Percentiles rank a stretch among this genome's conserved stretches.
These are phyloP conservation scores for Tricholoma matsutake DNA, from an alignment of 768 basidiomycete genomes.

Conservation along the genomic window DNA sequence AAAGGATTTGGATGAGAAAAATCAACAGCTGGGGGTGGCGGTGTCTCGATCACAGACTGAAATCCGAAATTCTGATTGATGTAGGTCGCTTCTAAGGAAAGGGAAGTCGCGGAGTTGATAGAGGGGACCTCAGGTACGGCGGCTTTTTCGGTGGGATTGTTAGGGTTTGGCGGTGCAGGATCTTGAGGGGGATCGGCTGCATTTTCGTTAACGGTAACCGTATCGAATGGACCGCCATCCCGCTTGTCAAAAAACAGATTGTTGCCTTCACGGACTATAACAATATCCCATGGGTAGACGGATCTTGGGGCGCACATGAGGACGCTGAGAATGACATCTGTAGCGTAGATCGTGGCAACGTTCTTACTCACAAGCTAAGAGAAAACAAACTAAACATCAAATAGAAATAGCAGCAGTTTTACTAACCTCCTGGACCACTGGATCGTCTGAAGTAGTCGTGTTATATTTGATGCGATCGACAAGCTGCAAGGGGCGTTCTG, in stretches of 20 bases:
- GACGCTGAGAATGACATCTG: conserved; percentile 91
- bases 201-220: conserved; percentile 98
- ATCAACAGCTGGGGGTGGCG: conserved; percentile 61
- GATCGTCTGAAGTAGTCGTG: conserved; percentile 96
- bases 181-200: conserved; percentile 92
- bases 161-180: conserved; percentile 71
- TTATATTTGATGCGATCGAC: conserved; percentile 97
- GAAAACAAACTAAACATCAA: conserved; percentile 7
- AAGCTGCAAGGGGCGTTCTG: conserved; percentile 85
- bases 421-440: conserved; percentile 85
- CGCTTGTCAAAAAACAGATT: conserved; percentile 97
- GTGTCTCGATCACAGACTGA: conserved; percentile 82
- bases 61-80: conserved; percentile 99
- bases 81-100: conserved; percentile 96
- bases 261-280: conserved; percentile 90
- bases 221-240: conserved; percentile 95
- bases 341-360: conserved; percentile 86
- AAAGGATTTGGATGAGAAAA: conserved; percentile 93
- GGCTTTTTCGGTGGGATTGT: conserved; percentile 67
- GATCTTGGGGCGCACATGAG: conserved; percentile 96
- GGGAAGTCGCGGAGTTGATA: conserved; percentile 90
- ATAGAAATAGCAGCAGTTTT: neutral
- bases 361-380: conserved; percentile 73
- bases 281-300: conserved; percentile 98
- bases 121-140: conserved; percentile 66